A percentile compares a stretch with the other conserved stretches of the same genome.
Evolutionary conservation across 352 stramenopile genomes (phyloP).

Genomic region (Globisporangium recalcitrans): DNA sequence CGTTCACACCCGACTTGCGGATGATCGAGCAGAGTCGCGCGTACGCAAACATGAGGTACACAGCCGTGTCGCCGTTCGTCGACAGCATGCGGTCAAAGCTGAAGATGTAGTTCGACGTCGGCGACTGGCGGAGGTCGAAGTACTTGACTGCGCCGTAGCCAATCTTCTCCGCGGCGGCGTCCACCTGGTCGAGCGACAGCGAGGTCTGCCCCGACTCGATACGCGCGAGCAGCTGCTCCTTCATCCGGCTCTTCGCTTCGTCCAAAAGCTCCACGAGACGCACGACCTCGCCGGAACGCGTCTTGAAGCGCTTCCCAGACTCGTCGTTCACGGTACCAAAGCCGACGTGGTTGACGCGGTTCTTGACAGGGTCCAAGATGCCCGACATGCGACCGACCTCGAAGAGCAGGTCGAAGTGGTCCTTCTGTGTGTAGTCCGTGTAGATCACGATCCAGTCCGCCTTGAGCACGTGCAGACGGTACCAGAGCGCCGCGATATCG

Average conservation of each 20-base stretch:
- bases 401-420: constrained; percentile 84
- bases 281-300: constrained; percentile 96
- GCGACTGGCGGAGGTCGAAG: constrained; percentile 98
- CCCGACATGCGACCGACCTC: constrained; percentile 73
- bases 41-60: constrained; percentile 99
- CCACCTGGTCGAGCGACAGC: constrained; percentile 88
- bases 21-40: constrained; percentile 97
- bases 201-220: constrained; percentile 90
- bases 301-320: constrained; percentile 95
- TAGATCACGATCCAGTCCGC: constrained; percentile 81
- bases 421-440: constrained; percentile 86
- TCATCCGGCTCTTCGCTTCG: constrained; percentile 95
- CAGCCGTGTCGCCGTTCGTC: constrained; percentile 98
- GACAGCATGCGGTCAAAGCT: constrained; percentile 99
- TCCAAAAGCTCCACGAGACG: constrained; percentile 98
- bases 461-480: constrained; percentile 80
- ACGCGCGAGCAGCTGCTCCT: constrained; percentile 88
- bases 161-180: constrained; percentile 92
- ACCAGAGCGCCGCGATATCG: constrained; percentile 83
- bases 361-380: constrained; percentile 77
- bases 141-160: constrained; percentile 99
- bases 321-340: constrained; percentile 88
- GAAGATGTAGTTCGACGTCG: constrained; percentile 98
- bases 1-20: constrained; percentile 89
- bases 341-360: constrained; percentile 78